Conservation (phyloP, 2,329 filamentous ascomycete genomes). For the Scedosporium boydii region DNA sequence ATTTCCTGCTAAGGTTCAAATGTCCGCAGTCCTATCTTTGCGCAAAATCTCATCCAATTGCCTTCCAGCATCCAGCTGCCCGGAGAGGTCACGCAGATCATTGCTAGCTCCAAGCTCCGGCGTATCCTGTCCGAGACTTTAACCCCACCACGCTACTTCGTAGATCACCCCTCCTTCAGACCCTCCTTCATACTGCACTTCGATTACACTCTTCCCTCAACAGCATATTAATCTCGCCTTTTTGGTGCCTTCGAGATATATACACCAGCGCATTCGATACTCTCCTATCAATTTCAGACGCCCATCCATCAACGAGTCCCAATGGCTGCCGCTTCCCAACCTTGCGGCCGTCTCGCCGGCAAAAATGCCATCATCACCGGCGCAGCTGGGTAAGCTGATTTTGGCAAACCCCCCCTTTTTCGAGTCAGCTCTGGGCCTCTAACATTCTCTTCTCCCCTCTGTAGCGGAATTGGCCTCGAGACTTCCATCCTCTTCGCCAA, state of each 20-base stretch:
- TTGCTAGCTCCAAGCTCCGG: too few species aligned
- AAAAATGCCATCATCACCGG: constrained; percentile 70
- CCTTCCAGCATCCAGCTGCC: too few species aligned
- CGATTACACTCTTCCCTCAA: neutral
- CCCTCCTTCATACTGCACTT: too few species aligned
- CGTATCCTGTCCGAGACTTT: too few species aligned
- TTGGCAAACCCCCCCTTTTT: neutral
- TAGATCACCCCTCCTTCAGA: too few species aligned
- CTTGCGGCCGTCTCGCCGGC: constrained; percentile 42
- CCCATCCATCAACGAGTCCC: neutral
- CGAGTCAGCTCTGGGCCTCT: neutral
- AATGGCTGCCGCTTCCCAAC: constrained; percentile 19
- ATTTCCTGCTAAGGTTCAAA: too few species aligned
- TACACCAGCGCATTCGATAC: neutral
- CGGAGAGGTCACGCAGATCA: too few species aligned
- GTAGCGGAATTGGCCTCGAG: constrained; percentile 65
- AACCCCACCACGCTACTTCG: too few species aligned
- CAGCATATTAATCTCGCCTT: neutral
- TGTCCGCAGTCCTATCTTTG: too few species aligned
- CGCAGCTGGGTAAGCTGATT: constrained; percentile 64
- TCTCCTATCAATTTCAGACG: neutral
- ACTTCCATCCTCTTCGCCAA: constrained; percentile 82
- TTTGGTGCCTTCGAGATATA: neutral
- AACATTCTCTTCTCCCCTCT: neutral
- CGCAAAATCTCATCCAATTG: too few species aligned